Percentiles rank a stretch among this genome's conserved stretches.
Evolutionary conservation across 1,284 basidiomycete species (phyloP).

Genomic region (Xerocomus nothofagi): DNA sequence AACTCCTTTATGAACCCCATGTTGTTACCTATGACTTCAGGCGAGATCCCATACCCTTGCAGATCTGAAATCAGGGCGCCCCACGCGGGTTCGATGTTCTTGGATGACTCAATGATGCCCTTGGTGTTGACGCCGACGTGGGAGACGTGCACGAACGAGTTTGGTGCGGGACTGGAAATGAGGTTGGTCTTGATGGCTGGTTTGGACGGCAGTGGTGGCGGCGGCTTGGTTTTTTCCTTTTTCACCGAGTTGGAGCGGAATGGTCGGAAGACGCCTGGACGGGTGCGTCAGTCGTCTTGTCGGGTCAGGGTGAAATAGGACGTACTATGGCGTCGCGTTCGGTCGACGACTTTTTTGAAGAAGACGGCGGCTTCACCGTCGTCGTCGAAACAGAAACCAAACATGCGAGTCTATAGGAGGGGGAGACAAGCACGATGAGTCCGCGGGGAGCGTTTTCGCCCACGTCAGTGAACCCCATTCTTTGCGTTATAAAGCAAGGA

Average conservation of each 20-base stretch:
- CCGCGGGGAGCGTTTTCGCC: too few relatives aligned
- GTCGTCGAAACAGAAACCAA: constrained; percentile 74
- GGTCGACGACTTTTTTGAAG: constrained; percentile 49
- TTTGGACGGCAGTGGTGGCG: constrained; percentile 20
- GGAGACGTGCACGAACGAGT: constrained; percentile 84
- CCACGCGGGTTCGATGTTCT: constrained; percentile 80
- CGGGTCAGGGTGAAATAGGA: too few relatives aligned
- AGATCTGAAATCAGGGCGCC: constrained; percentile 64
- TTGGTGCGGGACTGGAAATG: constrained; percentile 72
- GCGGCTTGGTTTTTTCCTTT: constrained; percentile 24
- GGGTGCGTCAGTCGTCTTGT: constrained; percentile 8
- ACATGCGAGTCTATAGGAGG: constrained; percentile 62
- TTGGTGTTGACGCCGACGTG: constrained; percentile 81
- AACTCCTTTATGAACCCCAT: constrained; percentile 70
- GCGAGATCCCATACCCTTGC: constrained; percentile 56
- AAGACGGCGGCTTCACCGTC: constrained; percentile 61
- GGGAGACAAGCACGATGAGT: neutral
- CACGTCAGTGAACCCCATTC: constrained; percentile 1
- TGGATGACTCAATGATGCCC: constrained; percentile 67
- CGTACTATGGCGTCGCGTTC: constrained; percentile 36
- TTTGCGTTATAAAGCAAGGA: too few relatives aligned
- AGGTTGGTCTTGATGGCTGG: constrained; percentile 54
- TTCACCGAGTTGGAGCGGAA: constrained; percentile 26
- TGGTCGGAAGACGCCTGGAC: constrained; percentile 30
- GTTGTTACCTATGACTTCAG: constrained; percentile 56